Evolutionary conservation across 164 flowering plant species (phyloP), one percentile per base, ranked within the genome.

Genomic region (Stephania cephalantha): DNA sequence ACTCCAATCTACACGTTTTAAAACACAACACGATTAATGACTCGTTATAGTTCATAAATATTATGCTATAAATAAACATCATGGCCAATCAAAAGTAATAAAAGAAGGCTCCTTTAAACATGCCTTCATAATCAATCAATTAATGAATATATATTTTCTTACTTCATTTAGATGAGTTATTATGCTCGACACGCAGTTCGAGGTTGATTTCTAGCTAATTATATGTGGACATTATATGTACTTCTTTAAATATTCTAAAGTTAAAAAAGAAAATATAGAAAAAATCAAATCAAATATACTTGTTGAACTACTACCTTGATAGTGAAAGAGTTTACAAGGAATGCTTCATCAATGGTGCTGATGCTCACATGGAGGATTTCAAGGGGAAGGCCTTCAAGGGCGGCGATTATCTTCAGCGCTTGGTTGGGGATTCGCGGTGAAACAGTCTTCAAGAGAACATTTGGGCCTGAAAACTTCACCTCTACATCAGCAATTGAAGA

Each of bases 401-500:
- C 86, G 0, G 97, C 72, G 9, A 92, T 82, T 11, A 96, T 88
- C 83, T 89, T 94, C 70, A 79, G 22, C 18, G 84, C 90, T 76
- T 94, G 99, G 5, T 97, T 95, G 1, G 92, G 89, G 69, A 90
- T 89, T 73, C 83, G 75, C 25, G 78, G 80, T 10, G 99, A 94
- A 6, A 85, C 80, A 0, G 97, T 96, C 82, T 94, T 94, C 48
- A 96, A 77, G 18, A 92, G 74, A 35, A 94, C 78, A 81, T 96
- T 92, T 9, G 94, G 81, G 7, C 97, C 95, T 0, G 91, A 86
- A 68, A 92, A 89, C 82, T 94, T 96, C 73, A 96, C 99, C 81
- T 92, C 97, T 50, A 96, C 99, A 3, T 94, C 89, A 10, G 95
- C 99, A 53, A 88, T 46, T 1, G 86, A 79, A 0, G 97, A 92